phyloP scores from a whole-genome alignment of 2,329 filamentous ascomycete species.

The Monilinia fructigena region DNA sequence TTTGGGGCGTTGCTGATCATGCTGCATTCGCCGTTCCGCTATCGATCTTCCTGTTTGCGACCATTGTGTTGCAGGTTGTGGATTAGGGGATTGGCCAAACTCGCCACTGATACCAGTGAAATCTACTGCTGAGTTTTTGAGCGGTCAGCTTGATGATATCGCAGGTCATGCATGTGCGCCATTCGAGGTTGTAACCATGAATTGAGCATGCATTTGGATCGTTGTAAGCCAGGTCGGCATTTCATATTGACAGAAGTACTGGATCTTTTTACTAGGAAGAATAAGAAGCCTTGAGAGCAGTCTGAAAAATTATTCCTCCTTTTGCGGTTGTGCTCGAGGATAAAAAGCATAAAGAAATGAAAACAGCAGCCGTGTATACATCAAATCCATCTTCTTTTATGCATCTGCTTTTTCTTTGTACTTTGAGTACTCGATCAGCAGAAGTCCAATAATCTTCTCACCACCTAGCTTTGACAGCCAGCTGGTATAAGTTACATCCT shows the following conservation, averaged over 20 bases:
- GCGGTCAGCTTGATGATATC: conserved; percentile 10
- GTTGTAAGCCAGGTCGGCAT: not conserved
- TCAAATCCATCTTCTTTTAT: not conserved
- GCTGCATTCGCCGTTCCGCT: not conserved
- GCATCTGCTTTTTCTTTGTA: not conserved
- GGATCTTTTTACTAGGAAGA: not conserved
- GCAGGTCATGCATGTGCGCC: conserved; percentile 6
- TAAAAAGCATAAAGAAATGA: not conserved
- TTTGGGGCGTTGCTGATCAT: not conserved
- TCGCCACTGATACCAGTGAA: not conserved
- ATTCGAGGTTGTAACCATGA: conserved; percentile 5
- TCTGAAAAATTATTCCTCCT: not conserved
- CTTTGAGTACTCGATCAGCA: not conserved
- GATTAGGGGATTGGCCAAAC: not conserved
- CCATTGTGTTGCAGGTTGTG: not conserved
- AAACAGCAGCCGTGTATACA: not conserved
- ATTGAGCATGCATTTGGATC: conserved; percentile 3
- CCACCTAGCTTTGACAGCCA: not conserved
- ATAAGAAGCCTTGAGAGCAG: not conserved
- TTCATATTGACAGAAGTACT: not conserved
- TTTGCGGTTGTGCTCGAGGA: not conserved
- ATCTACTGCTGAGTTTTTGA: not conserved
- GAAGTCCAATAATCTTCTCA: not conserved
- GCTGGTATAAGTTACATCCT: not conserved
- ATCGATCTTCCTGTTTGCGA: not conserved